Percentiles rank a stretch among this genome's conserved stretches.
Evolutionary conservation across 768 basidiomycete species (phyloP).

Genomic region (Chlorophyllum brunneum): DNA sequence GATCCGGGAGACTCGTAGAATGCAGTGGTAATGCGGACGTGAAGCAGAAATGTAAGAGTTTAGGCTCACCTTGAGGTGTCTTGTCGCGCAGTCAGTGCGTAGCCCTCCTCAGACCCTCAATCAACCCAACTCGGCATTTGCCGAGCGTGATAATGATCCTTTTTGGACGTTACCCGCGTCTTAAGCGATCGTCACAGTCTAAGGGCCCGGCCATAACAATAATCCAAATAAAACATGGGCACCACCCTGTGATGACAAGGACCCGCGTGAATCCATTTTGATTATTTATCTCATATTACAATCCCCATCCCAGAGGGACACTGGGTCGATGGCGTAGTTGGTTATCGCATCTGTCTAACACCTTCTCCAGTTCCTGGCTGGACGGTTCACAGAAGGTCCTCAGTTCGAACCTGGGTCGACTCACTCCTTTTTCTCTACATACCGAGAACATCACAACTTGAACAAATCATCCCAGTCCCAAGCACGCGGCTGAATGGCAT

Average conservation of each 20-base stretch:
- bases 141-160: constrained; percentile 1
- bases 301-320: neutral
- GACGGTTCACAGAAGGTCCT: constrained; percentile 13
- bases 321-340: constrained; percentile 68
- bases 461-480: too few species aligned
- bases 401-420: constrained; percentile 15
- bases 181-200: neutral
- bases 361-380: neutral
- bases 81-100: constrained; percentile 13
- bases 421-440: neutral
- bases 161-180: neutral
- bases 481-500: too few species aligned
- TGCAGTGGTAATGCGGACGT: neutral
- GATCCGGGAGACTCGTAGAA: neutral
- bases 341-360: constrained; percentile 86
- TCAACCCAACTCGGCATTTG: constrained; percentile 1
- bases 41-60: constrained; percentile 7
- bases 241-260: too few species aligned
- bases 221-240: too few species aligned
- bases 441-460: too few species aligned
- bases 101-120: constrained; percentile 11
- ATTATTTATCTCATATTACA: too few species aligned
- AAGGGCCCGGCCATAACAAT: too few species aligned
- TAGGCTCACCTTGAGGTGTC: constrained; percentile 17
- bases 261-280: too few species aligned